These are phyloP conservation scores for Xanthoconium separans DNA, from an alignment of 1,284 basidiomycete species.

Conservation along the genomic window DNA sequence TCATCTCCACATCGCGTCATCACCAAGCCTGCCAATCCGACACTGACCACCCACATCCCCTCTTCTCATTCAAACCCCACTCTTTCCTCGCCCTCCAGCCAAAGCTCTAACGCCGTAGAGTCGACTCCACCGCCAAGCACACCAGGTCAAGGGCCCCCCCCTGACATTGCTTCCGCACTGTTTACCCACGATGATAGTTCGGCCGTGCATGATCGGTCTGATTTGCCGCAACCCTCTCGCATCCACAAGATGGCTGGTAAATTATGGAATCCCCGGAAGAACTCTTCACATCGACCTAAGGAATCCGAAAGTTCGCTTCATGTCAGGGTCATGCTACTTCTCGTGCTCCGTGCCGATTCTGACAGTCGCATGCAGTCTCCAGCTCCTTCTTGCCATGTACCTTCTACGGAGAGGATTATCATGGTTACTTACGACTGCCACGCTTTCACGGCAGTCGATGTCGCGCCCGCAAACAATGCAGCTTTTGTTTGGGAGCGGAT, in stretches of 20 bases:
- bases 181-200: slow-evolving; percentile 38
- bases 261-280: slow-evolving; percentile 27
- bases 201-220: slow-evolving; percentile 32
- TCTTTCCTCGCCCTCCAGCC: slow-evolving; percentile 64
- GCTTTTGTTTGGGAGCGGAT: slow-evolving; percentile 83
- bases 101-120: slow-evolving; percentile 58
- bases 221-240: slow-evolving; percentile 30
- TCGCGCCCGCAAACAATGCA: slow-evolving; percentile 66
- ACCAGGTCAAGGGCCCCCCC: slow-evolving; percentile 48
- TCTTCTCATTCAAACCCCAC: slow-evolving; percentile 44
- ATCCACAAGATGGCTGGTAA: slow-evolving; percentile 30
- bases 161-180: slow-evolving; percentile 40
- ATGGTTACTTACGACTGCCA: slow-evolving; percentile 84
- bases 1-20: slow-evolving; percentile 28
- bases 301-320: slow-evolving; percentile 32
- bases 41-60: slow-evolving; percentile 40
- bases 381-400: slow-evolving; percentile 24
- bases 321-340: slow-evolving; percentile 12
- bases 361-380: slow-evolving; percentile 26
- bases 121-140: slow-evolving; percentile 66
- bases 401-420: slow-evolving; percentile 49
- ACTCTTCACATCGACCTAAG: slow-evolving; percentile 30
- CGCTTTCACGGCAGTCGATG: slow-evolving; percentile 75
- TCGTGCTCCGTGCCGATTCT: slow-evolving; percentile 1
- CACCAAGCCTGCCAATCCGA: slow-evolving; percentile 28